Base-by-base conservation (phyloP, 148 eudicot genomes). In the Cornus controversa region DNA sequence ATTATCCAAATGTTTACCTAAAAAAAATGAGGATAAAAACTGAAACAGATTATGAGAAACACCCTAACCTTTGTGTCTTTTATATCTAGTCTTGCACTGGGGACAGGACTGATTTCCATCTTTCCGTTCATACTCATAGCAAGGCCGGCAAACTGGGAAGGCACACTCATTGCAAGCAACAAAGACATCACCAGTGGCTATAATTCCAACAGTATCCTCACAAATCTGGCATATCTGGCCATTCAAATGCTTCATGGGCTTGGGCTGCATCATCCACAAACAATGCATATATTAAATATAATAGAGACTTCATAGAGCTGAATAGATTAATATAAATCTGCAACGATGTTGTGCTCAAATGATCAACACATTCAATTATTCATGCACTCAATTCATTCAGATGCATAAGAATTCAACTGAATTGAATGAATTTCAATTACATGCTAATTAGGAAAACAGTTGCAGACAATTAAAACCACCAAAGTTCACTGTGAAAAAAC, bases 1-100 rank as follows among this genome's bases (percentile, higher is more conserved):
- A 50, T 11, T 50, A 40, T 22, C 5, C 66, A 50, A 66, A 34
- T 20, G 50, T 22, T 70, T 11, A 67, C 69, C 8, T 62, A 60
- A 47, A 36, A 82, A 70, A 1, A 27, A 28, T 58, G 67, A 22
- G 6, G 15, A 37, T 24, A 57, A n/a, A 63, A 23, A 54, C 57
- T 14, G 26, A 65, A 14, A 22, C n/a, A 57, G 42, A 64, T 14
- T 8, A 60, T 50, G 14, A 29, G 1, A 34, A 79, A 58, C 20
- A 76, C 71, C 71, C 88, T 79, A 71, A 90, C 98, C 98, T 88
- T 92, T 90, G 71, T 81, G 98, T 75, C 98, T 86, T 83, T 80
- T 94, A 72, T 94, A 94, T 87, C 94, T 85, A 57, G 97, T 92
- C 90, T 94, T 93, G 86, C 98, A 93, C 85, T 93, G 98, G 74